Evolutionary conservation across 1,139 yeast species (phyloP).

Genomic region (Candida sojae): DNA sequence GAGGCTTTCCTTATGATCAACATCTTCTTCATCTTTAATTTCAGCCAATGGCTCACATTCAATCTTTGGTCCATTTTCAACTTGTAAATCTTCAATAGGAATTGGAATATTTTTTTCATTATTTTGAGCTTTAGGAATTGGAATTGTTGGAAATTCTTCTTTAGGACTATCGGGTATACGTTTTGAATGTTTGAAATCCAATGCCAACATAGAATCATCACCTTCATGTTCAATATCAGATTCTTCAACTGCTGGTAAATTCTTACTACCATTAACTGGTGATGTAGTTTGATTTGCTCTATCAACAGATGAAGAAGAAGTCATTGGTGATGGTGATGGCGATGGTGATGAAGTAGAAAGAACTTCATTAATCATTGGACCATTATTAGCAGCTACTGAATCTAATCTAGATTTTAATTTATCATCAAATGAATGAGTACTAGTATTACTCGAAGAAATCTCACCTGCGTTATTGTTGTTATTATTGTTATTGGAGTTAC

Average conservation of each 20-base stretch:
- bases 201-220: not conserved
- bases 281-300: not conserved
- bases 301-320: not conserved
- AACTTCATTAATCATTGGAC: not conserved
- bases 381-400: conserved; percentile 1
- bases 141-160: not conserved
- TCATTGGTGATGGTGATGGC: not conserved
- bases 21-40: not conserved
- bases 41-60: conserved; percentile 1
- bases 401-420: conserved; percentile 16
- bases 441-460: conserved; percentile 6
- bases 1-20: not conserved
- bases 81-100: not conserved
- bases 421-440: conserved; percentile 10
- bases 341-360: not conserved
- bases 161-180: not conserved
- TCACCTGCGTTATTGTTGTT: not conserved
- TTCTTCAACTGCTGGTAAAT: conserved; percentile 15
- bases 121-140: not conserved
- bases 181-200: not conserved
- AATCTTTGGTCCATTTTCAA: not conserved
- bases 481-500: not conserved
- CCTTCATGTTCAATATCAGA: conserved; percentile 12
- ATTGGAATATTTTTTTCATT: not conserved
- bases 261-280: conserved; percentile 5